Percentiles rank a stretch among this genome's conserved stretches.
Conservation (phyloP, 176 grass and related monocot species). For the Oryza punctata region DNA sequence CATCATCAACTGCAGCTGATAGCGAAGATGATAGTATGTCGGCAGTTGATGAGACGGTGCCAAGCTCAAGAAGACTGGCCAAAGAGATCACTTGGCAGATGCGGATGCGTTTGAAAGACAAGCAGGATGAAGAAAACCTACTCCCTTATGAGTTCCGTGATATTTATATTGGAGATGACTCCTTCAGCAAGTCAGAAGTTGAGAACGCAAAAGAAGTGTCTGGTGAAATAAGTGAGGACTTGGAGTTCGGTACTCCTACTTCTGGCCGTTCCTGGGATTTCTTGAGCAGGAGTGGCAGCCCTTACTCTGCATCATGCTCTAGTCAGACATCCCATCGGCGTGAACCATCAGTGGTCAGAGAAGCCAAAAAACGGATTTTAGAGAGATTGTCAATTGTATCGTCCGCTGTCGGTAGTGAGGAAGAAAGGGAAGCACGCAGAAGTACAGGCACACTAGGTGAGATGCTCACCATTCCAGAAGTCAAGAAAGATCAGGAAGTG, state of each 20-base stretch:
- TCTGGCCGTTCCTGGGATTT: slow-evolving; percentile 83
- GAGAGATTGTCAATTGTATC: slow-evolving; percentile 85
- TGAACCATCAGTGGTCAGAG: slow-evolving; percentile 70
- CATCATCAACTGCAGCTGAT: slow-evolving; percentile 35
- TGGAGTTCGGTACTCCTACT: slow-evolving; percentile 69
- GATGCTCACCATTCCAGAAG: slow-evolving; percentile 78
- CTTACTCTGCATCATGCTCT: slow-evolving; percentile 68
- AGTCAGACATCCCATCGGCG: slow-evolving; percentile 51
- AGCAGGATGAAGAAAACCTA: slow-evolving; percentile 40
- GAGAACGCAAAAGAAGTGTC: slow-evolving; percentile 65
- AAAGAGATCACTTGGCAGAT: slow-evolving; percentile 64
- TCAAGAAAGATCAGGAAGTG: slow-evolving; percentile 54
- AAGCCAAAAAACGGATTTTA: slow-evolving; percentile 83
- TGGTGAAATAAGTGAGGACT: slow-evolving; percentile 61
- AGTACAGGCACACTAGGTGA: slow-evolving; percentile 77
- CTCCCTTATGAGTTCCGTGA: slow-evolving; percentile 50
- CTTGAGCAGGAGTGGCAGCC: slow-evolving; percentile 64
- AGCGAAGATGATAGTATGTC: slow-evolving; percentile 52
- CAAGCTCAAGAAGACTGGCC: slow-evolving; percentile 52
- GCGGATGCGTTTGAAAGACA: slow-evolving; percentile 58
- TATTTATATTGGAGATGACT: slow-evolving; percentile 54
- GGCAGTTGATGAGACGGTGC: slow-evolving; percentile 44
- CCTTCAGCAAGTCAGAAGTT: slow-evolving; percentile 66
- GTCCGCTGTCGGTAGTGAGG: slow-evolving; percentile 46
- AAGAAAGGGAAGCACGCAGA: slow-evolving; percentile 57